Evolutionary conservation across 2,329 filamentous ascomycete species (phyloP), one percentile per base, ranked within the genome.

Genomic region (Colletotrichum plurivorum): DNA sequence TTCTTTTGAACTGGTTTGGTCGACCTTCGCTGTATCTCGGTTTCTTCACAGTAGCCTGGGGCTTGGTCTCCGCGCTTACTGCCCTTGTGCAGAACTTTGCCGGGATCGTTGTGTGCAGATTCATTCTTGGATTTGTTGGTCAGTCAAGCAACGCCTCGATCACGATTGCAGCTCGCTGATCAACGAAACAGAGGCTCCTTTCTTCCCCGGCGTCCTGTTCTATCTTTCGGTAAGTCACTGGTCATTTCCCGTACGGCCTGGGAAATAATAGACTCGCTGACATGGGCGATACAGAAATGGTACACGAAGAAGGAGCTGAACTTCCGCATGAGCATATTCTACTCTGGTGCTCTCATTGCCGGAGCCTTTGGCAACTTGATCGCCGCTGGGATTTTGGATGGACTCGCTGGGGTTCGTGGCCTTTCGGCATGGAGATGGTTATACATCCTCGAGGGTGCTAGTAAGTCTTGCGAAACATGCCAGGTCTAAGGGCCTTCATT

Each of bases 381-480:
- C 0, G 76, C 76, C 0, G 76, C 76, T 27, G 76, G 72, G 0
- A 76, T 78, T 6, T 78, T 79, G 79, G 0, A 80, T 86, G 67
- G 84, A 86, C n/a, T 82, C 80, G 1, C 76, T 75, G 74, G 76
- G 18, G 72, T 72, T 1, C 79, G 78, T 31, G 84, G 85, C 0
- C 75, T 87, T 2, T 77, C 78, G 1, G 84, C 85, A 1, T 87
- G 85, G 85, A 72, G 84, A 60, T 88, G 85, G 85, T 75, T 86
- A 0, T 87, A 87, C 66, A 84, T 85, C 39, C 76, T 82, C 0
- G 83, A 86, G 64, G 83, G 84, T 1, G 72, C 78, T 1, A 72
- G 62, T 63, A 36, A 22, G 60, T 51, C 27, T 22, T n/a, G 9
- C 22, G 3, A 36, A 36, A 5, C 27, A 27, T 36, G 27, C 31